These are phyloP conservation scores for Candida silvicultrix DNA, from an alignment of 805 yeast genomes.

Conservation along the genomic window DNA sequence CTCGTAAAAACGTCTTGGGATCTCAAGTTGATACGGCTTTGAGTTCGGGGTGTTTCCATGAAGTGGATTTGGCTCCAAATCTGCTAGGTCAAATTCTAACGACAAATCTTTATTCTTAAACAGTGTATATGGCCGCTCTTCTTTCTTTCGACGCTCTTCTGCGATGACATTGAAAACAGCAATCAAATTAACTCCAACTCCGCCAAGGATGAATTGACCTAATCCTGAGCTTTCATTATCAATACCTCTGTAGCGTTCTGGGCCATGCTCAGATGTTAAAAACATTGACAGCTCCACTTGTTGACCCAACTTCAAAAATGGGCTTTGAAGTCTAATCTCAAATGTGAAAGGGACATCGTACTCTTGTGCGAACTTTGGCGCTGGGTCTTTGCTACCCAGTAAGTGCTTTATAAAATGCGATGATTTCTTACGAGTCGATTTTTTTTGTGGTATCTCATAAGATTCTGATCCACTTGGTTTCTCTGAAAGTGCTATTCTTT, in stretches of 20 bases:
- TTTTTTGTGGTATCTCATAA: neutral
- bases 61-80: neutral
- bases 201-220: conserved; percentile 38
- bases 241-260: conserved; percentile 20
- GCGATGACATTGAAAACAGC: neutral
- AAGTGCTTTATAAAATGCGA: neutral
- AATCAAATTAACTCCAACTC: conserved; percentile 20
- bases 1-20: conserved; percentile 3
- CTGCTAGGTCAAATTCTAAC: neutral
- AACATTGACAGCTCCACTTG: conserved; percentile 16
- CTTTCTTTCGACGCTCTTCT: neutral
- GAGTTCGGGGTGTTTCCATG: conserved; percentile 23
- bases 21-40: conserved; percentile 32
- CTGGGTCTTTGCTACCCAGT: neutral
- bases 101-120: neutral
- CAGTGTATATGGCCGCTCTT: neutral
- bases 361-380: neutral
- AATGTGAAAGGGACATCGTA: conserved; percentile 1
- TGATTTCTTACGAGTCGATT: neutral
- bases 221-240: conserved; percentile 39
- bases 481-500: conserved; percentile 32
- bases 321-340: neutral
- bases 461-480: neutral
- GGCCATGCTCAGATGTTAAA: conserved; percentile 13
- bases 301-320: neutral